Evolutionary conservation across 345 rosid genomes (phyloP).

Genomic region (Aegle marmelos): DNA sequence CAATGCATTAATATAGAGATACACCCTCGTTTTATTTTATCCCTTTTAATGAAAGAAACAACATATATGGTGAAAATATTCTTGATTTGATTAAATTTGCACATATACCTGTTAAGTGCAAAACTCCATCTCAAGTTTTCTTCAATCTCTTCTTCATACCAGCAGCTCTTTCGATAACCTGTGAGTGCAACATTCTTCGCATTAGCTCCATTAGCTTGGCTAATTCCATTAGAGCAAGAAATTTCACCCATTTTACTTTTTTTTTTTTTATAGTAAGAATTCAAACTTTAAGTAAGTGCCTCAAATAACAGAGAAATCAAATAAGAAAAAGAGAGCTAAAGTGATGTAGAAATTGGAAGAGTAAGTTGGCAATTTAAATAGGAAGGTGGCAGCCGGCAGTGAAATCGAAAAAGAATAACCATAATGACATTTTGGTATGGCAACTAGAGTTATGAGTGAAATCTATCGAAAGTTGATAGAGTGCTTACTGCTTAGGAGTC

Average conservation of each 20-base stretch:
- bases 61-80: neutral
- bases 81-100: neutral
- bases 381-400: conserved; percentile 16
- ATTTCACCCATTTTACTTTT: conserved; percentile 44
- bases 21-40: too few relatives aligned
- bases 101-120: conserved; percentile 55
- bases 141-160: conserved; percentile 71
- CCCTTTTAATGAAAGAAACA: neutral
- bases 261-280: neutral
- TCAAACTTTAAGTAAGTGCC: neutral
- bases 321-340: neutral
- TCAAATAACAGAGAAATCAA: neutral
- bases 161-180: conserved; percentile 66
- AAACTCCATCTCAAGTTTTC: conserved; percentile 61
- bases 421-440: conserved; percentile 26
- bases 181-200: conserved; percentile 31
- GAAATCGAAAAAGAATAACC: conserved; percentile 15
- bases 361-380: conserved; percentile 25
- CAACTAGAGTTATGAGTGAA: conserved; percentile 13
- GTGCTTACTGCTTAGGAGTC: neutral
- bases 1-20: too few relatives aligned
- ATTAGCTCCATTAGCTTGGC: conserved; percentile 34
- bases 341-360: conserved; percentile 15
- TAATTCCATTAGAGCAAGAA: conserved; percentile 35
- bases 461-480: conserved; percentile 25